Conservation (phyloP, 1,284 basidiomycete species). For the Apiotrichum laibachii region DNA sequence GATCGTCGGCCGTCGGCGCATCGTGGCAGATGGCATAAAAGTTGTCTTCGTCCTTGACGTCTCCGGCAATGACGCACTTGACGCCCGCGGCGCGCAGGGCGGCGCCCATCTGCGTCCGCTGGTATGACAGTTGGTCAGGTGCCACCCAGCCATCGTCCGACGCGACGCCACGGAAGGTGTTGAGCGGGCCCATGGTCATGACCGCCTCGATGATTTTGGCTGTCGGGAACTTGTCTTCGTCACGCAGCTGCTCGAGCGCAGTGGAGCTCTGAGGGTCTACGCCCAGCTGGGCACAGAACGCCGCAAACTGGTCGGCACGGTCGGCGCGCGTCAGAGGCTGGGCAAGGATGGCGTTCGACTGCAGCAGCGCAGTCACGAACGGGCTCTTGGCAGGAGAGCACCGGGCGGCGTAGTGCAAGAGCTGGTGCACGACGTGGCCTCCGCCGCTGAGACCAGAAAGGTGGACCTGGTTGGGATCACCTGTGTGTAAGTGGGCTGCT, state of each 20-base stretch:
- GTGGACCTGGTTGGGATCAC: conserved; percentile 57
- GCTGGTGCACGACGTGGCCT: conserved; percentile 70
- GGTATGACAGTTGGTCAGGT: conserved; percentile 63
- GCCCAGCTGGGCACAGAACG: conserved; percentile 59
- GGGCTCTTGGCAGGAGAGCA: conserved; percentile 53
- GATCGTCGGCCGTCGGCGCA: conserved; percentile 55
- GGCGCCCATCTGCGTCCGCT: conserved; percentile 62
- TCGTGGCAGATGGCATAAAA: conserved; percentile 67
- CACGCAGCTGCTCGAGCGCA: conserved; percentile 57
- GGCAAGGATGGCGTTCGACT: conserved; percentile 69
- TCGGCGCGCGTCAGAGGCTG: conserved; percentile 55
- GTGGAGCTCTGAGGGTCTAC: conserved; percentile 58
- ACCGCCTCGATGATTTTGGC: conserved; percentile 59
- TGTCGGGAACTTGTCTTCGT: conserved; percentile 57
- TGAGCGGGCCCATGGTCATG: conserved; percentile 53
- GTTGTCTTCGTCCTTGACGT: conserved; percentile 63
- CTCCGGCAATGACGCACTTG: conserved; percentile 62
- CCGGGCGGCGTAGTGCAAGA: conserved; percentile 58
- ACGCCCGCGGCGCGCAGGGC: conserved; percentile 62
- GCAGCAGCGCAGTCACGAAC: conserved; percentile 63
- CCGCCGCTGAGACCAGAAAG: conserved; percentile 68
- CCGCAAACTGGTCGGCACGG: conserved; percentile 62
- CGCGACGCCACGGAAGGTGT: conserved; percentile 67
- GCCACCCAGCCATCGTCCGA: conserved; percentile 54
- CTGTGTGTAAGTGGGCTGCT: background rate